Base-by-base conservation (phyloP, 352 stramenopile species). In the Pythium rhizo-oryzae region DNA sequence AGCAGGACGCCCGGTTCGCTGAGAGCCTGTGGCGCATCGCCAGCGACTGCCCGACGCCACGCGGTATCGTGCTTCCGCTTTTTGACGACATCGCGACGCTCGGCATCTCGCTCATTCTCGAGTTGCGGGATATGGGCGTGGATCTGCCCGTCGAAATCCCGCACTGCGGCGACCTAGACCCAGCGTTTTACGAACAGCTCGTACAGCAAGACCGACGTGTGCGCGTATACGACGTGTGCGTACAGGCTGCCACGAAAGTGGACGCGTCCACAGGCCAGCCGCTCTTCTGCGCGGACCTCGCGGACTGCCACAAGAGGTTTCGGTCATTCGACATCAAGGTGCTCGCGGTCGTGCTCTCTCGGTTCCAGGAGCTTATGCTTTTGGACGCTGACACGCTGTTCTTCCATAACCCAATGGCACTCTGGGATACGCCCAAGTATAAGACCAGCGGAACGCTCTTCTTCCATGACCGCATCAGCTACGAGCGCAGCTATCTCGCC, bases 311-410 rank as follows among this genome's bases (percentile, higher is more conserved):
- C 35, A 57, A 62, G 49, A 70, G 60, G n/a, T 92, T 80, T 65
- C 77, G 82, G 2, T 74, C 69, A 37, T 92, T 90, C 49, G 63
- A 70, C 53, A 84, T 92, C 64, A 91, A 91, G 74, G 59, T 92
- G 30, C 51, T 92, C 39, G 71, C 74, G 6, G 62, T 92, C 2
- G 43, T 92, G 9, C 78, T 85, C 58, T 92, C 85, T 19, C 71
- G 67, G 16, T 91, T 93, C 51, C 70, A 83, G 47, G 73, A 93
- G 35, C 60, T 92, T 30, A 90, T 92, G 85, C 67, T 92, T n/a
- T 60, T 92, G 30, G 85, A 93, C 76, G 84, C 84, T 28, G 85
- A 93, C 62, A 80, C 77, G 28, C 56, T 90, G 23, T 78, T 91
- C 56, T 87, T 93, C 65, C 74, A 88, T 54, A 79, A 65, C 43